Evolutionary conservation across 306 rosid genomes (phyloP).

Genomic region (Cucumis hystrix): DNA sequence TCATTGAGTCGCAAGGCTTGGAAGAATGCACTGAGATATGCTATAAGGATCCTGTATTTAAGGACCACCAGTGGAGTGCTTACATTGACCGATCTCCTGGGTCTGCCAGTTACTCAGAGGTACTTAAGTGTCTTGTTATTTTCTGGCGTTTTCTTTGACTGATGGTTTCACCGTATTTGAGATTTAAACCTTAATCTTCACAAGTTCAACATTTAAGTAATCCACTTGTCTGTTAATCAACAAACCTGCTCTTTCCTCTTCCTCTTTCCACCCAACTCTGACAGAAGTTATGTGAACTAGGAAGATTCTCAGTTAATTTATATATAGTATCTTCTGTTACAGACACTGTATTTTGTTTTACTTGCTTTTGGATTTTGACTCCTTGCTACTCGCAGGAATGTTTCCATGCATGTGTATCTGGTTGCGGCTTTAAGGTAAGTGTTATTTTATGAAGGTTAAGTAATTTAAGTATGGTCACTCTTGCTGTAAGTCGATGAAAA

Average conservation of each 20-base stretch:
- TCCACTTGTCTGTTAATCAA: not conserved
- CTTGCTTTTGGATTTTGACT: not conserved
- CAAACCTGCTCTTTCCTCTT: not conserved
- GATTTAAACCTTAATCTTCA: not conserved
- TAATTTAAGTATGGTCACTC: not conserved
- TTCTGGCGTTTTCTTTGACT: not conserved
- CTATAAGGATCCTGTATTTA: slow-evolving; percentile 86
- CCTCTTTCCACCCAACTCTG: not conserved
- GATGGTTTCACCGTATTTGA: not conserved
- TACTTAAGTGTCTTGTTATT: slow-evolving; percentile 1
- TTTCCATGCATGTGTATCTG: slow-evolving; percentile 79
- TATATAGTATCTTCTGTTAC: not conserved
- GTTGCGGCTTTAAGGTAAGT: slow-evolving; percentile 89
- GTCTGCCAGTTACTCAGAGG: slow-evolving; percentile 58
- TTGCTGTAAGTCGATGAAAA: not conserved
- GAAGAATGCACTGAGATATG: slow-evolving; percentile 69
- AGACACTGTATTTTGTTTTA: not conserved
- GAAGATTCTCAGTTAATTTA: not conserved
- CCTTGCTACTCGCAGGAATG: slow-evolving; percentile 46
- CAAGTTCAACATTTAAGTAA: not conserved
- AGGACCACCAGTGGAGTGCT: slow-evolving; percentile 89
- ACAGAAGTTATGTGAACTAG: not conserved
- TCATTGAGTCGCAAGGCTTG: slow-evolving; percentile 36
- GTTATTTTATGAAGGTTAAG: not conserved
- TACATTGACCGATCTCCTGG: slow-evolving; percentile 97